Base-by-base conservation (phyloP, 306 rosid genomes). In the Fagus sylvatica region DNA sequence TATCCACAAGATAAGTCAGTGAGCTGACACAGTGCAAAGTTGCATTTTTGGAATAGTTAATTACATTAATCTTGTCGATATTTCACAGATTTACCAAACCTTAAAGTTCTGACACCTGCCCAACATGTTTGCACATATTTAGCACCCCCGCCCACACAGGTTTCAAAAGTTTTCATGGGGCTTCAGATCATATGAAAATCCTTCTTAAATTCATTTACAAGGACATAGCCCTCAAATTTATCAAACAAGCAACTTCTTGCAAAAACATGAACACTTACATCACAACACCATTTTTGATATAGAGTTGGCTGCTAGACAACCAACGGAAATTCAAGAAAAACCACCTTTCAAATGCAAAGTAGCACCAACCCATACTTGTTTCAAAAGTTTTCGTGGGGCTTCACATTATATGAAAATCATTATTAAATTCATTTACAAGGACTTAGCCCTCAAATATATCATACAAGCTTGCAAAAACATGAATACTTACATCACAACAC, bases 81-180 rank as follows among this genome's bases (percentile, higher is more conserved):
- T 37, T 48, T 65, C 30, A 65, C 48, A 16, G 70, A 65, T 61
- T 61, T 42, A 33, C 68, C 70, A 36, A 65, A 65, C 48, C 70
- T 3, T 12, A 37, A 65, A 37, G 28, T 17, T 65, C 39, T 10
- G 28, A 65, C 1, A 7, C 6, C 32, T 30, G 3, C 9, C 41
- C 11, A 65, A 65, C 43, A 37, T 65, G 48, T 7, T 6, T 65
- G 30, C 8, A 36, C 5, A 65, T 16, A 37, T 15, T 65, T 65
- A 33, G 28, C 48, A 6, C 70, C 69, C 4, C 42, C 2, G 13
- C 22, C 48, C 8, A 65, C 5, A 0, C 67, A 10, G 36, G 28
- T 65, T n/a, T 16, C 70, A 65, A 37, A 32, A 32, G 37, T 8
- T 4, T 1, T 60, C 66, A 60, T 8, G 12, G 40, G 8, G 40